A percentile compares a stretch with the other conserved stretches of the same genome.
These are phyloP conservation scores for Platanthera zijinensis DNA, from an alignment of 106 monocot species.

Conservation along the genomic window DNA sequence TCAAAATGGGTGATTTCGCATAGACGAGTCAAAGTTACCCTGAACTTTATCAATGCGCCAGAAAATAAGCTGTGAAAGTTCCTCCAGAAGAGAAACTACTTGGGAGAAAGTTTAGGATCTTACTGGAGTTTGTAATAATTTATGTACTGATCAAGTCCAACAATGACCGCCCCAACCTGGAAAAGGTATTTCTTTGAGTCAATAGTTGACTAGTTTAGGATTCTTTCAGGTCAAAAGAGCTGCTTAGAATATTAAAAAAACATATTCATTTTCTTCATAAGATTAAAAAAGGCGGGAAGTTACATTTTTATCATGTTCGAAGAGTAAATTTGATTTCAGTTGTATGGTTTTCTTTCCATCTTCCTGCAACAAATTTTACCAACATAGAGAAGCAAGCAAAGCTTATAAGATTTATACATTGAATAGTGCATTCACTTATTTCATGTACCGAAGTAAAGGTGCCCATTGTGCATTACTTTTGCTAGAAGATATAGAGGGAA, in stretches of 20 bases:
- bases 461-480: background rate
- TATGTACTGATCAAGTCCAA: slow-evolving; percentile 84
- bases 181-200: slow-evolving; percentile 10
- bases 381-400: background rate
- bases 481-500: background rate
- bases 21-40: background rate
- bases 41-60: slow-evolving; percentile 5
- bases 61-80: background rate
- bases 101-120: slow-evolving; percentile 12
- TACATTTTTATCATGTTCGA: slow-evolving; percentile 87
- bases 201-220: slow-evolving; percentile 4
- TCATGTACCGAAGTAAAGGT: background rate
- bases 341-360: slow-evolving; percentile 62
- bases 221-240: background rate
- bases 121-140: slow-evolving; percentile 92
- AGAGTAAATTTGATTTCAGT: slow-evolving; percentile 37
- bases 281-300: slow-evolving; percentile 5
- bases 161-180: slow-evolving; percentile 91
- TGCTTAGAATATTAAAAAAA: background rate
- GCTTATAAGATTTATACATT: background rate
- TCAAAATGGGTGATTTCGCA: background rate
- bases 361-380: slow-evolving; percentile 47
- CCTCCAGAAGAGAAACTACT: slow-evolving; percentile 4
- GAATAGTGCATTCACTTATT: background rate
- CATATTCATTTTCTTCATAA: background rate